A percentile compares a stretch with the other conserved stretches of the same genome.
Conservation (phyloP, 2,329 filamentous ascomycete genomes). For the Zarea fungicola region DNA sequence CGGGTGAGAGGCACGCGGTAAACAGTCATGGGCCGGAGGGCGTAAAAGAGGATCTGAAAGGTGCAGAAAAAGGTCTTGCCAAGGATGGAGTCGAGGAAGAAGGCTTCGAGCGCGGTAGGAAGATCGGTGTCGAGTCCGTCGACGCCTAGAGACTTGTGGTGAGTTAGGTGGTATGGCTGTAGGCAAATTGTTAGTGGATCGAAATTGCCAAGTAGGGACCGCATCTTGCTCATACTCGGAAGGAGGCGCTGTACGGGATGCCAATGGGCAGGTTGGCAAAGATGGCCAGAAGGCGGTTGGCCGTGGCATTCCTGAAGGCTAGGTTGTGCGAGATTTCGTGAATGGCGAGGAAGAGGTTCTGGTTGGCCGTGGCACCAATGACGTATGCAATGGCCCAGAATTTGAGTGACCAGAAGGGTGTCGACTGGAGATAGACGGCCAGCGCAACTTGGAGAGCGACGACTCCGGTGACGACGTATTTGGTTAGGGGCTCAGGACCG, state of each 20-base stretch:
- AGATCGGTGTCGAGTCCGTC: constrained; percentile 95
- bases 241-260: constrained; percentile 91
- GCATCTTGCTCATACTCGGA: constrained; percentile 67
- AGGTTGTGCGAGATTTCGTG: constrained; percentile 99
- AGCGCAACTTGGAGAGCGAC: constrained; percentile 75
- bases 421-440: constrained; percentile 71
- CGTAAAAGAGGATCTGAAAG: constrained; percentile 99
- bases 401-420: constrained; percentile 72
- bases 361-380: constrained; percentile 90
- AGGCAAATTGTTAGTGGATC: too few relatives aligned
- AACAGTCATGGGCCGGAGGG: constrained; percentile 88
- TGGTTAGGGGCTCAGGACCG: constrained; percentile 90
- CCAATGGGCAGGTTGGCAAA: constrained; percentile 95
- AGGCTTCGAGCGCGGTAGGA: constrained; percentile 82
- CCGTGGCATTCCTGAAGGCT: constrained; percentile 74
- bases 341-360: constrained; percentile 97
- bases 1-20: constrained; percentile 83
- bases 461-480: constrained; percentile 82
- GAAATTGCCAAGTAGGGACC: not conserved
- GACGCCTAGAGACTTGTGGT: constrained; percentile 97
- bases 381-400: constrained; percentile 88
- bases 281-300: constrained; percentile 83
- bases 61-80: constrained; percentile 99
- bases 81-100: constrained; percentile 89
- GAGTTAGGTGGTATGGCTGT: constrained; percentile 92